Percentiles rank a stretch among this genome's conserved stretches.
Evolutionary conservation across 345 rosid genomes (phyloP).

Genomic region (Euphorbia peplus): DNA sequence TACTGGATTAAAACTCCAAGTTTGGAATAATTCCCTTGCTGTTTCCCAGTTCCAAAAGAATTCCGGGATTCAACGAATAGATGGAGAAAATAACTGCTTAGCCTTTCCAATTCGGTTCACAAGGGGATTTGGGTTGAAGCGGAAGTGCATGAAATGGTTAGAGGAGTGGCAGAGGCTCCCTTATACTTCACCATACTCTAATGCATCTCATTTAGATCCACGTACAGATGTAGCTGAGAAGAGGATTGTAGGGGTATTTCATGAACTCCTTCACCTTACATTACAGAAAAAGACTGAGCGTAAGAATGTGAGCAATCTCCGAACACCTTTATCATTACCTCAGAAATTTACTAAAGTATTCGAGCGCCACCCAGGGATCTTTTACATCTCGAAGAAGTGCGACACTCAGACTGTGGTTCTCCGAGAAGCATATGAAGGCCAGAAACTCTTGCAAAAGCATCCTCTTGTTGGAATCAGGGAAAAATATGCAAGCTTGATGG

Average conservation of each 20-base stretch:
- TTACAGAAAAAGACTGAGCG: slow-evolving; percentile 67
- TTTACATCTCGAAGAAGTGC: slow-evolving; percentile 61
- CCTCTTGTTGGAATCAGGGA: slow-evolving; percentile 55
- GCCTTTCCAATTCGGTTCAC: slow-evolving; percentile 72
- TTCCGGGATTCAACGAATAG: slow-evolving; percentile 29
- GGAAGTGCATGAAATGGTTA: slow-evolving; percentile 74
- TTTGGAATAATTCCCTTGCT: slow-evolving; percentile 58
- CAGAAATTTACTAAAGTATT: slow-evolving; percentile 85
- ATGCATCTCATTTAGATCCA: slow-evolving; percentile 75
- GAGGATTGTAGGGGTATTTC: slow-evolving; percentile 79
- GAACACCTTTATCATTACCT: slow-evolving; percentile 59
- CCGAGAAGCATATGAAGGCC: slow-evolving; percentile 64
- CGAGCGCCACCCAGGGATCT: slow-evolving; percentile 84
- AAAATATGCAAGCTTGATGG: slow-evolving; percentile 48
- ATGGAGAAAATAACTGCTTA: slow-evolving; percentile 24
- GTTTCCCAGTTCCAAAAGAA: slow-evolving; percentile 52
- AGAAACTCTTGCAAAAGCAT: slow-evolving; percentile 46
- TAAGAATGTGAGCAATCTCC: slow-evolving; percentile 72
- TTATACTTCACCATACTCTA: slow-evolving; percentile 63
- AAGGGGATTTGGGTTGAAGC: slow-evolving; percentile 77
- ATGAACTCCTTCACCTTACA: slow-evolving; percentile 82
- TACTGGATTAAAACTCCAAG: slow-evolving; percentile 49
- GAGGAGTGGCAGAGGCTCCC: slow-evolving; percentile 82
- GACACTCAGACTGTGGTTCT: slow-evolving; percentile 76
- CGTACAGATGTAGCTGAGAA: slow-evolving; percentile 81